Percentiles rank a stretch among this genome's conserved stretches.
Evolutionary conservation across 768 basidiomycete species (phyloP).

Genomic region (Tricholoma bakamatsutake): DNA sequence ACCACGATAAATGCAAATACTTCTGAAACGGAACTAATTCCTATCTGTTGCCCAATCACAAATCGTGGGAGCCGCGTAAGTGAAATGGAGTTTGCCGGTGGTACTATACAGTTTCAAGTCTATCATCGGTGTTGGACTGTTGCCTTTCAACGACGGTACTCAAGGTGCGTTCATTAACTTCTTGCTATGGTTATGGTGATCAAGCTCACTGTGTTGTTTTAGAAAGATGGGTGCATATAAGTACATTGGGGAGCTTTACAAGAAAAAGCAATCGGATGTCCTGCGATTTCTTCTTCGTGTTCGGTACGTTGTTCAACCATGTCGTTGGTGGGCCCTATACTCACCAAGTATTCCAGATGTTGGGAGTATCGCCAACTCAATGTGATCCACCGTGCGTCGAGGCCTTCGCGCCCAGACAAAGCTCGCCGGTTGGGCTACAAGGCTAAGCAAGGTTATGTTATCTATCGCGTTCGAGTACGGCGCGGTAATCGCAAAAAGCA

Average conservation of each 20-base stretch:
- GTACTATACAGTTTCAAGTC: constrained; percentile 35
- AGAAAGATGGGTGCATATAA: constrained; percentile 89
- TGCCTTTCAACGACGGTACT: constrained; percentile 29
- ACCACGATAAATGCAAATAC: too few species aligned
- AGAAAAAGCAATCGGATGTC: constrained; percentile 97
- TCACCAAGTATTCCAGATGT: constrained; percentile 47
- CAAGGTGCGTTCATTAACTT: constrained; percentile 25
- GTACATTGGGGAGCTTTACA: constrained; percentile 96
- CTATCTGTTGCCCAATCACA: too few species aligned
- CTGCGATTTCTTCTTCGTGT: constrained; percentile 97
- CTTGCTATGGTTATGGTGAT: constrained; percentile 7
- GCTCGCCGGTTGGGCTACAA: constrained; percentile 98
- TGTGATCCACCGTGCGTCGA: constrained; percentile 96
- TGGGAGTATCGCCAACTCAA: constrained; percentile 99
- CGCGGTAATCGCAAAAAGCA: constrained; percentile 99
- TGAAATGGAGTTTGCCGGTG: constrained; percentile 26
- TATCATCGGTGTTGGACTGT: constrained; percentile 22
- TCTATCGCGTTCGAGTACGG: constrained; percentile 97
- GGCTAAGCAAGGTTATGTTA: constrained; percentile 98
- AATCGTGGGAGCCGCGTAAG: too few species aligned
- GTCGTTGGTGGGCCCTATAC: not conserved
- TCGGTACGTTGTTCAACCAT: constrained; percentile 48
- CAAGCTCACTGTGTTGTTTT: constrained; percentile 2
- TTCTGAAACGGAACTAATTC: too few species aligned
- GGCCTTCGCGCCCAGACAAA: constrained; percentile 98